phyloP scores from a whole-genome alignment of 192 early-diverging fungal species.

The Backusella morwellensis region DNA sequence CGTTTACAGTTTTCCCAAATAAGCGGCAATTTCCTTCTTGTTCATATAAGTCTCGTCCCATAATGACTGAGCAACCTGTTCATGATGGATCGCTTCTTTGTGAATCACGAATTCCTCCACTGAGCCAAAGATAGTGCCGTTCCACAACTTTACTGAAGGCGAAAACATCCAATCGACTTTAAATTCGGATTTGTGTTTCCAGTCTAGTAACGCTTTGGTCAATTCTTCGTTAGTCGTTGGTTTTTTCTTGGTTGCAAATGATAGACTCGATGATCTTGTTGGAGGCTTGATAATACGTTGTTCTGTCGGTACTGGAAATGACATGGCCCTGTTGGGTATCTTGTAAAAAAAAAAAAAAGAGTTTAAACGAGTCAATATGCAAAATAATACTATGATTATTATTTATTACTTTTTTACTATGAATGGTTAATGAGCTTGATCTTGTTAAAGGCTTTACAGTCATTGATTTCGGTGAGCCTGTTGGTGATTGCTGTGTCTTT shows the following conservation, averaged over 20 bases:
- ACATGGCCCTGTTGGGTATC: conserved; percentile 1
- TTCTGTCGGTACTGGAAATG: background rate
- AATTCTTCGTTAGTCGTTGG: background rate
- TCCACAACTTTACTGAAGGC: background rate
- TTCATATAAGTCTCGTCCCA: conserved; percentile 12
- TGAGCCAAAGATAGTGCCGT: conserved; percentile 15
- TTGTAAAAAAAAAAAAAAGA: too few species aligned
- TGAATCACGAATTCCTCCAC: conserved; percentile 1
- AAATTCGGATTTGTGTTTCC: conserved; percentile 12
- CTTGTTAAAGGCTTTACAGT: background rate
- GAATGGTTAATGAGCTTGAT: conserved; percentile 1
- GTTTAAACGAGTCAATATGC: background rate
- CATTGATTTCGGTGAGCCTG: background rate
- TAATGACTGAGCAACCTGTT: background rate
- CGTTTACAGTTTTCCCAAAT: conserved; percentile 21
- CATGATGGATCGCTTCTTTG: background rate
- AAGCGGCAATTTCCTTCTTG: conserved; percentile 11
- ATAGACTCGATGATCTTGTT: background rate
- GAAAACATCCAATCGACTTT: conserved; percentile 22
- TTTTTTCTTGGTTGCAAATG: background rate
- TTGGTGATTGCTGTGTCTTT: background rate
- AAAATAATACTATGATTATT: background rate
- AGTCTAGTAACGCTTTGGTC: conserved; percentile 10
- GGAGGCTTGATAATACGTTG: background rate
- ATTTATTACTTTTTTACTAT: background rate